phyloP scores from a whole-genome alignment of 192 early-diverging fungal species.

The Coemansia sp. region DNA sequence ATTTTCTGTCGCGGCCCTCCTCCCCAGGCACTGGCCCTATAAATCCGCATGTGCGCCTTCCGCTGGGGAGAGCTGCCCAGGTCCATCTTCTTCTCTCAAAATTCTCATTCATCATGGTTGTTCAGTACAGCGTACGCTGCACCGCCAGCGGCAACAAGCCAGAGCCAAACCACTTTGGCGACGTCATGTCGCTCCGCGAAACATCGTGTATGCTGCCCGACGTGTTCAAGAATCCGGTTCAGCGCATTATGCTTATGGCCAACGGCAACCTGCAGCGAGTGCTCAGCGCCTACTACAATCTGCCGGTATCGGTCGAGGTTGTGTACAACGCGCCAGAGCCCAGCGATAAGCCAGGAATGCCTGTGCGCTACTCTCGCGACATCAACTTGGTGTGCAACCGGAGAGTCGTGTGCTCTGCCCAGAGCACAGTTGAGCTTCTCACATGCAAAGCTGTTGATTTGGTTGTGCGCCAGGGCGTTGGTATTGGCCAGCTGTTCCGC shows the following conservation, averaged over 20 bases:
- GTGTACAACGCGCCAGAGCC: conserved; percentile 35
- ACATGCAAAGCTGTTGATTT: conserved; percentile 42
- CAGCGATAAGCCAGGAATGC: conserved; percentile 14
- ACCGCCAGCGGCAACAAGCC: conserved; percentile 21
- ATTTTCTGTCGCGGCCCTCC: conserved; percentile 1
- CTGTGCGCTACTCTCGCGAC: conserved; percentile 40
- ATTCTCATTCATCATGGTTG: conserved; percentile 23
- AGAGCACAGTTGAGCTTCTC: conserved; percentile 45
- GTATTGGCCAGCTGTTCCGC: conserved; percentile 55
- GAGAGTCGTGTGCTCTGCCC: conserved; percentile 41
- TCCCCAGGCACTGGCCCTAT: background rate
- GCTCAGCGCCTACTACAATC: conserved; percentile 55
- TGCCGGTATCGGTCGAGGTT: conserved; percentile 48
- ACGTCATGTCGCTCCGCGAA: conserved; percentile 52
- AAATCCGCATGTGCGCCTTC: background rate
- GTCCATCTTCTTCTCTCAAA: background rate
- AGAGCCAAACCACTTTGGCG: conserved; percentile 53
- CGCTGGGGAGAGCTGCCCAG: background rate
- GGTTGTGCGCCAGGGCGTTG: conserved; percentile 46
- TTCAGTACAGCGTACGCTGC: conserved; percentile 36
- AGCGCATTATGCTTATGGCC: conserved; percentile 55
- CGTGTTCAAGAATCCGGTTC: conserved; percentile 43
- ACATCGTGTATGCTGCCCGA: conserved; percentile 51
- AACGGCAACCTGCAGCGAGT: conserved; percentile 56
- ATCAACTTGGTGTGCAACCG: conserved; percentile 52